These are phyloP conservation scores for Naematelia aurantialba DNA, from an alignment of 768 basidiomycete species.

Conservation along the genomic window DNA sequence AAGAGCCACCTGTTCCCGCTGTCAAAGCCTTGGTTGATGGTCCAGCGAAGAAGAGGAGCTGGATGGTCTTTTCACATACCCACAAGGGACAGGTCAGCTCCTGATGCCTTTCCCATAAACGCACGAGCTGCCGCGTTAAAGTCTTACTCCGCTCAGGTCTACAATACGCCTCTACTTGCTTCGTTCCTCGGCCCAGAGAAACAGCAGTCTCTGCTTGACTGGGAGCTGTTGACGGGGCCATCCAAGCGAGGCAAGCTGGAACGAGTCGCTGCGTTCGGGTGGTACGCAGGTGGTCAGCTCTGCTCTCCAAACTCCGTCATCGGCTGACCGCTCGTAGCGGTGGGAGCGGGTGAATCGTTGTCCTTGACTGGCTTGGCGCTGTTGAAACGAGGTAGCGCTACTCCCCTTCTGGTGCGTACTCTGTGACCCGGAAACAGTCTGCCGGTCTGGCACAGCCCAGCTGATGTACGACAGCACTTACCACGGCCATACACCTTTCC, in stretches of 20 bases:
- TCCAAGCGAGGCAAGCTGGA: constrained; percentile 49
- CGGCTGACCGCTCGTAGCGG: constrained; percentile 55
- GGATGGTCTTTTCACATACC: constrained; percentile 91
- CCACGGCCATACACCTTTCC: constrained; percentile 74
- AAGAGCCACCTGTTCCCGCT: constrained; percentile 71
- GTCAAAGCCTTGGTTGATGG: constrained; percentile 54
- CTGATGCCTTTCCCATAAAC: neutral
- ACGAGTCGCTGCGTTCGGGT: constrained; percentile 83
- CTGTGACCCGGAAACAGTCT: too few relatives aligned
- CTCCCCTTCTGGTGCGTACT: constrained; percentile 72
- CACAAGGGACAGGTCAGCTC: constrained; percentile 57
- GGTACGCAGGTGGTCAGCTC: constrained; percentile 77
- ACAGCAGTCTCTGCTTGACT: constrained; percentile 64
- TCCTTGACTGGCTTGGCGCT: constrained; percentile 72
- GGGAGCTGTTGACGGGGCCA: constrained; percentile 69
- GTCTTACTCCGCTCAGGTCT: too few relatives aligned
- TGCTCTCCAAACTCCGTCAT: neutral
- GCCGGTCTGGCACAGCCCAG: neutral
- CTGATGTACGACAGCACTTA: constrained; percentile 58
- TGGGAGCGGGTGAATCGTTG: constrained; percentile 78
- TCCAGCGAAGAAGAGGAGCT: constrained; percentile 59
- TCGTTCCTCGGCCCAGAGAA: constrained; percentile 36
- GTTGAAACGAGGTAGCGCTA: constrained; percentile 71
- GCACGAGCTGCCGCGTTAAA: constrained; percentile 14
- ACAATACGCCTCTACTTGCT: constrained; percentile 75